Evolutionary conservation across 2,329 filamentous ascomycete genomes (phyloP), one percentile per base, ranked within the genome.

Genomic region (Pseudogymnoascus sp.): DNA sequence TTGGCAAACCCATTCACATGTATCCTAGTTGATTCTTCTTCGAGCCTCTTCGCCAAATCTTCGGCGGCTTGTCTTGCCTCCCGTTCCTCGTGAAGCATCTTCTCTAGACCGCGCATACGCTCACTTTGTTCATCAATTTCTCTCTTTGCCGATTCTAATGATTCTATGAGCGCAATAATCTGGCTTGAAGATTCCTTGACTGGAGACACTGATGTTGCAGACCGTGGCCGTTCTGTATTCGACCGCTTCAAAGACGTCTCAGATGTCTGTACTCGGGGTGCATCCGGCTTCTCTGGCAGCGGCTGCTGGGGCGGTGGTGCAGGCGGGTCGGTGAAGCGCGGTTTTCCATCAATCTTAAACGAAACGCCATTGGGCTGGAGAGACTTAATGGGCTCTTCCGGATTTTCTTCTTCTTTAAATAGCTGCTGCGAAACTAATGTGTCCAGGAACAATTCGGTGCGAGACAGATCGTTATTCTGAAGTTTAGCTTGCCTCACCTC

Each of bases 291-390:
- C 73, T 97, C 93, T 0, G 93, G 93, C 5, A 97, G 79, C 13
- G 93, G 93, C 69, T 96, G 93, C 69, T 96, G 92, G 29, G 93
- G 93, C 26, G 93, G 93, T 7, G 93, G 93, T 21, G 93, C 93
- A 3, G 93, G 93, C 60, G 93, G 93, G 64, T 97, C 93, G 1
- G 91, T 95, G 73, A 97, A 97, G 61, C 92, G 85, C 4, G 90
- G 85, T 70, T 95, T 93, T 42, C 87, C 79, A 71, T 96, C 92
- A 19, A 86, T 77, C 68, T 91, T 88, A 56, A 79, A 77, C 7
- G 75, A 74, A 33, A 75, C 74, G 59, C 77, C 78, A 65, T 80
- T 81, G n/a, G 77, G 67, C 65, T 78, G 77, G 26, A 77, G 74
- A 11, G 74, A 72, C 63, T 83, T 86, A 0, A 77, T 72, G 1